Evolutionary conservation across 192 early-diverging fungal species (phyloP).

Genomic region (Rhizoclosmatium sp.): DNA sequence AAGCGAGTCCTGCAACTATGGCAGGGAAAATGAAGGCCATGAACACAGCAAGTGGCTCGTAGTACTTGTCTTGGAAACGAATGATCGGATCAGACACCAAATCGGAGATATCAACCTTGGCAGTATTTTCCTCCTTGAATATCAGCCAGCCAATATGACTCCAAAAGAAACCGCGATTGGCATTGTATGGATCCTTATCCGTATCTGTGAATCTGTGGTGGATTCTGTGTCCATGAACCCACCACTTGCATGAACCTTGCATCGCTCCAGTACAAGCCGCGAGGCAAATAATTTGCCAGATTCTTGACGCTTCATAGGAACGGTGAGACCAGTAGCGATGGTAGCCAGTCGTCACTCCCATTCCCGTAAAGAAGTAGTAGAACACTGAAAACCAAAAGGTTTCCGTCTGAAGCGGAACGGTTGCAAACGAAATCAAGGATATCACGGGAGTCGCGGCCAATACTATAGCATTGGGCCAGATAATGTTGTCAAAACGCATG

Average conservation of each 20-base stretch:
- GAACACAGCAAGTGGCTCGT: constrained; percentile 36
- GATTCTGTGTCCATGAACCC: constrained; percentile 40
- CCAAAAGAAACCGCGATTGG: constrained; percentile 57
- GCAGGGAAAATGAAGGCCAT: constrained; percentile 85
- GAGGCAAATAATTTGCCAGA: constrained; percentile 46
- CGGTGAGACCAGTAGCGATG: constrained; percentile 64
- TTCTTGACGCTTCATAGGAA: constrained; percentile 54
- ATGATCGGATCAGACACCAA: constrained; percentile 55
- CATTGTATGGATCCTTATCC: constrained; percentile 57
- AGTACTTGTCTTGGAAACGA: constrained; percentile 53
- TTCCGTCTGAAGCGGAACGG: background rate
- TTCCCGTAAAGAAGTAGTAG: constrained; percentile 80
- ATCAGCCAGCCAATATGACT: constrained; percentile 64
- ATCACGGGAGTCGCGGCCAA: constrained; percentile 8
- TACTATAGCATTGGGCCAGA: constrained; percentile 1
- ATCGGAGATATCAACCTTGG: constrained; percentile 55
- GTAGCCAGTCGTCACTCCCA: constrained; percentile 76
- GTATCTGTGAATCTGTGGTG: constrained; percentile 35
- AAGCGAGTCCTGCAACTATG: constrained; percentile 79
- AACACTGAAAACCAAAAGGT: constrained; percentile 58
- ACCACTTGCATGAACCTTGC: constrained; percentile 63
- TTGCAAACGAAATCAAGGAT: background rate
- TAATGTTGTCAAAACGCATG: background rate
- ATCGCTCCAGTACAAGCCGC: constrained; percentile 50
- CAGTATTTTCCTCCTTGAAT: constrained; percentile 42